A percentile compares a stretch with the other conserved stretches of the same genome.
Conservation (phyloP, 805 yeast species). For the Starmerella potacharoeniae region DNA sequence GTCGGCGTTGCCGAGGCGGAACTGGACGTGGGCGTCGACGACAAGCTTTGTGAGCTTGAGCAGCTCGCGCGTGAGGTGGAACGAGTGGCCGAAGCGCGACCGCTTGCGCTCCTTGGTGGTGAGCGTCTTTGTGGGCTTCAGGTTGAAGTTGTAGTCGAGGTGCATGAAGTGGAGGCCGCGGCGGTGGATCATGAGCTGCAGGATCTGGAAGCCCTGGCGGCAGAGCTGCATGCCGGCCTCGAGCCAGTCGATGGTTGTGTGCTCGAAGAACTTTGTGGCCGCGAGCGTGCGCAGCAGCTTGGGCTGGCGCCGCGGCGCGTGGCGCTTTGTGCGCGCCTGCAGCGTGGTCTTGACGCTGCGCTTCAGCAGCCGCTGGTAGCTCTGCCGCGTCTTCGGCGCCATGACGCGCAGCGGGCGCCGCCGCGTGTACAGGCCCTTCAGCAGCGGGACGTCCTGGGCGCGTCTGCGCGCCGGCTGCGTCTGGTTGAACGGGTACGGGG, state of each 20-base stretch:
- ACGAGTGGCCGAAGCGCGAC: constrained; percentile 92
- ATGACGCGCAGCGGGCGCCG: constrained; percentile 33
- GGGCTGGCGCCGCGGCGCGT: constrained; percentile 34
- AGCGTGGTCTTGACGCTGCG: constrained; percentile 60
- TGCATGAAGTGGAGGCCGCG: constrained; percentile 87
- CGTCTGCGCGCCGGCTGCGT: not conserved
- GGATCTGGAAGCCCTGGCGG: constrained; percentile 87
- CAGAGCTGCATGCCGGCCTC: constrained; percentile 95
- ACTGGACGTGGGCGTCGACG: constrained; percentile 91
- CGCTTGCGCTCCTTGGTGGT: constrained; percentile 94
- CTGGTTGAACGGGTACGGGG: constrained; percentile 72
- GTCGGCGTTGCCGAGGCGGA: constrained; percentile 78
- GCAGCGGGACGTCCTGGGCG: constrained; percentile 75
- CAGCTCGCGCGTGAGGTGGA: constrained; percentile 85
- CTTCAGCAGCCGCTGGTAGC: constrained; percentile 83
- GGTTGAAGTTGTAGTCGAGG: constrained; percentile 86
- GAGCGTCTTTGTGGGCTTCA: constrained; percentile 90
- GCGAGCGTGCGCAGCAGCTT: constrained; percentile 54
- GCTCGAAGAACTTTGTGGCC: constrained; percentile 78
- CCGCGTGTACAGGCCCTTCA: constrained; percentile 71
- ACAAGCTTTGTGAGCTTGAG: constrained; percentile 69
- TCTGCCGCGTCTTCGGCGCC: constrained; percentile 70
- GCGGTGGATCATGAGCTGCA: constrained; percentile 77
- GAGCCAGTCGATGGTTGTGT: constrained; percentile 93
- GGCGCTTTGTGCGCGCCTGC: constrained; percentile 29